Base-by-base conservation (phyloP, 108 stramenopile genomes). In the Cyclotella atomus region DNA sequence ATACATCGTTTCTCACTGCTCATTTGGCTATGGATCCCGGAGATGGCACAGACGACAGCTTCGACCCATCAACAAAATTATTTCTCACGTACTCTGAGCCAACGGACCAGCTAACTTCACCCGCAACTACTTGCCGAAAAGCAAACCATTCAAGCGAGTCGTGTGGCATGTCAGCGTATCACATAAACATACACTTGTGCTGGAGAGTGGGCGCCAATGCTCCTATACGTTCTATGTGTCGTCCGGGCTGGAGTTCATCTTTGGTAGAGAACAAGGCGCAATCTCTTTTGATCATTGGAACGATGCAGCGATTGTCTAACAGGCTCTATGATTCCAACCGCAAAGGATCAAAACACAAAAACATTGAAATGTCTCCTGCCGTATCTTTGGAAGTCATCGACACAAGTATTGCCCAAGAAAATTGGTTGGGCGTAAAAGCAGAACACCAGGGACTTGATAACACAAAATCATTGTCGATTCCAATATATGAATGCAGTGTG, bases 301-400 rank as follows among this genome's bases (percentile, higher is more conserved):
- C 54, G 59, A 59, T 50, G 53, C 71, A 65, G 56, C 38, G 69
- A 23, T 60, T 47, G 20, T 55, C 45, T 25, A 80, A 45, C 63
- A 17, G 61, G 2, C 14, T 62, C 25, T 28, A 56, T 28, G 53
- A 44, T 2, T 46, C 10, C 16, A 36, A 16, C 24, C 61, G 29
- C 15, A 32, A 21, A 45, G 25, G 24, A 21, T 52, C 20, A 8
- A 50, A 16, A 36, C 19, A n/a, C 9, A 34, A 52, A 4, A 33
- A 66, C 23, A 46, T 5, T n/a, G 53, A 63, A 32, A 68, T 80
- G 33, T 73, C 79, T 44, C 79, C 79, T 30, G 72, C 72, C 23
- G 30, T 80, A 27, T 80, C 79, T 20, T 25, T 80, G 21, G 79
- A 80, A 38, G 61, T 80, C 3, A 69, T 80, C 34, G 65, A 73